Conservation (phyloP, 495 filamentous ascomycete species). For the Cudoniella acicularis region DNA sequence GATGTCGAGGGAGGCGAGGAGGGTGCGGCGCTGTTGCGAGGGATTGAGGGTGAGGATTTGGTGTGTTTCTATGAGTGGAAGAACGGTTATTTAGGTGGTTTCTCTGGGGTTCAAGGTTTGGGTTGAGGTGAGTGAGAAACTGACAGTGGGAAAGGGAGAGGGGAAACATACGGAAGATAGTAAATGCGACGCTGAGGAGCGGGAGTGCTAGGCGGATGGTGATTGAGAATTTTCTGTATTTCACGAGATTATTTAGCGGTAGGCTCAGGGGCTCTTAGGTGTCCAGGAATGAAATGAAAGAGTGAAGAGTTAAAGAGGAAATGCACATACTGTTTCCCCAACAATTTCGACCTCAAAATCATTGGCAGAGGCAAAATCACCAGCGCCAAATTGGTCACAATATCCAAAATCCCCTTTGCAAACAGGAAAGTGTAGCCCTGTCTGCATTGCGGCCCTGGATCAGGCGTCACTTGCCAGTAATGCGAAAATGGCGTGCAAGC, state of each 20-base stretch:
- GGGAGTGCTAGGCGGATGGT: conserved; percentile 18
- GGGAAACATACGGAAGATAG: conserved; percentile 40
- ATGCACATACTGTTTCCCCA: conserved; percentile 53
- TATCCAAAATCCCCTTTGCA: conserved; percentile 80
- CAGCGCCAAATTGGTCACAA: conserved; percentile 81
- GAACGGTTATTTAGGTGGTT: no score
- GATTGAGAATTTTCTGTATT: conserved; percentile 17
- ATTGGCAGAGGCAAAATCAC: conserved; percentile 86
- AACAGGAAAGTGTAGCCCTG: conserved; percentile 78
- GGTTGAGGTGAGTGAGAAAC: no score
- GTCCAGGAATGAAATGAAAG: no score
- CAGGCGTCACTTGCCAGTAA: conserved; percentile 90
- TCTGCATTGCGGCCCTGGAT: conserved; percentile 83
- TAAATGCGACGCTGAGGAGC: conserved; percentile 9
- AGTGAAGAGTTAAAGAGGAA: background rate
- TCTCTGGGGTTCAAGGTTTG: conserved; percentile 71
- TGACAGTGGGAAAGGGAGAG: no score
- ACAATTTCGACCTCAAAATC: conserved; percentile 68
- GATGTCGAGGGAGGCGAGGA: conserved; percentile 73
- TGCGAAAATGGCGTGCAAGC: conserved; percentile 82
- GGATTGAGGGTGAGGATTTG: conserved; percentile 56
- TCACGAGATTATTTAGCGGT: no score
- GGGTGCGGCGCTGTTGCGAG: conserved; percentile 67
- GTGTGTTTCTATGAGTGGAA: conserved; percentile 57
- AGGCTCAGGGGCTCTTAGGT: no score